Evolutionary conservation across 2,329 filamentous ascomycete genomes (phyloP).

Genomic region (Arthrobotrys sinensis): DNA sequence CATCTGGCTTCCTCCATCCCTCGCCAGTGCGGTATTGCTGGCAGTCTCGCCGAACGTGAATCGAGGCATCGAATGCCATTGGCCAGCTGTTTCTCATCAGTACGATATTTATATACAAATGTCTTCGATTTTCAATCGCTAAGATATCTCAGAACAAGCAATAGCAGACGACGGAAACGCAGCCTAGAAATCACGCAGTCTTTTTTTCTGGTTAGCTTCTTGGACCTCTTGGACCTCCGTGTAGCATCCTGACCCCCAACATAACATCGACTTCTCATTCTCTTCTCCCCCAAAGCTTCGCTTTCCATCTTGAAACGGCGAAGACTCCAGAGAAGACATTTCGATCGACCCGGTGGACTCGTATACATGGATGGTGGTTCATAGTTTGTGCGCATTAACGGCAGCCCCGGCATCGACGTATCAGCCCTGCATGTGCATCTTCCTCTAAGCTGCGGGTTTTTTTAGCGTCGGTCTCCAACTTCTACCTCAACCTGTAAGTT

Average conservation of each 20-base stretch:
- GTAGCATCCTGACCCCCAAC: constrained; percentile 38
- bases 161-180: constrained; percentile 33
- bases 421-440: constrained; percentile 53
- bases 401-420: constrained; percentile 52
- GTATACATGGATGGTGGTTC: constrained; percentile 32
- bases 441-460: constrained; percentile 30
- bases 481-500: constrained; percentile 34
- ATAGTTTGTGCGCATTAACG: constrained; percentile 41
- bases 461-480: constrained; percentile 21
- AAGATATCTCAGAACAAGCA: constrained; percentile 27
- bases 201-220: constrained; percentile 28
- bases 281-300: constrained; percentile 22
- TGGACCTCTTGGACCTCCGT: constrained; percentile 29
- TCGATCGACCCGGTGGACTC: constrained; percentile 23
- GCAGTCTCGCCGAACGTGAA: constrained; percentile 48
- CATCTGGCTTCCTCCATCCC: constrained; percentile 16
- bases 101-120: constrained; percentile 28
- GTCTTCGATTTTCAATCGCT: constrained; percentile 31
- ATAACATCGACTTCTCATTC: not conserved
- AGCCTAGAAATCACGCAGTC: constrained; percentile 49
- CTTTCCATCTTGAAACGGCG: constrained; percentile 44
- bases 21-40: constrained; percentile 25
- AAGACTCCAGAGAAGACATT: constrained; percentile 32
- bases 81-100: constrained; percentile 18
- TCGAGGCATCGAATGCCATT: constrained; percentile 45